Conservation (phyloP, 441 rosid genomes). For the Croton setiger region DNA sequence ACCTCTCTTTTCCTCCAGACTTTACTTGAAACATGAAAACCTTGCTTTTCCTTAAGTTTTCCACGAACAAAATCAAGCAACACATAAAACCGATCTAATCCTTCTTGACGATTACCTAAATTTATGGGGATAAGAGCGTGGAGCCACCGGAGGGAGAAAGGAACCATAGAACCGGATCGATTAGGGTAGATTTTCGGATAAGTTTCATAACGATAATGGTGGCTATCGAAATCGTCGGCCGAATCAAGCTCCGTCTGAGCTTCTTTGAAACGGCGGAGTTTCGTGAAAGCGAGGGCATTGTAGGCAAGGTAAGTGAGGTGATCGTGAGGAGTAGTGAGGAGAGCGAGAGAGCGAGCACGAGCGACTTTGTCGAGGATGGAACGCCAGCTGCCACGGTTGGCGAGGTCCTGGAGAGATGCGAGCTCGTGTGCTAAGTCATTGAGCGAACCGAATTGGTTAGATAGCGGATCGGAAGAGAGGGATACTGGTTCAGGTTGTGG, state of each 20-base stretch:
- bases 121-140: slow-evolving; percentile 61
- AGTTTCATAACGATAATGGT: slow-evolving; percentile 65
- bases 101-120: slow-evolving; percentile 56
- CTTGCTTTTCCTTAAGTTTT: slow-evolving; percentile 29
- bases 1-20: slow-evolving; percentile 64
- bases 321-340: slow-evolving; percentile 69
- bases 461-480: slow-evolving; percentile 39
- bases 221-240: slow-evolving; percentile 64
- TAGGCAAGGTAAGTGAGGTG: slow-evolving; percentile 74
- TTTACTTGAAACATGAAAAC: slow-evolving; percentile 32
- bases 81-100: slow-evolving; percentile 65
- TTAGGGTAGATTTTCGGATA: slow-evolving; percentile 62
- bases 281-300: slow-evolving; percentile 66
- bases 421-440: slow-evolving; percentile 77
- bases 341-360: slow-evolving; percentile 52
- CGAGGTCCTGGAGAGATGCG: slow-evolving; percentile 71
- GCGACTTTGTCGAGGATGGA: slow-evolving; percentile 70
- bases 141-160: slow-evolving; percentile 82
- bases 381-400: slow-evolving; percentile 78
- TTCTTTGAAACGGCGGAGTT: slow-evolving; percentile 76
- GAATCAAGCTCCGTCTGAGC: slow-evolving; percentile 66
- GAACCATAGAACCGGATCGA: slow-evolving; percentile 79
- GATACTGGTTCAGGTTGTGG: slow-evolving; percentile 6
- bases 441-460: slow-evolving; percentile 52
- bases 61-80: slow-evolving; percentile 62